Evolutionary conservation across 495 filamentous ascomycete species (phyloP), one percentile per base, ranked within the genome.

Genomic region (Neurospora africana): DNA sequence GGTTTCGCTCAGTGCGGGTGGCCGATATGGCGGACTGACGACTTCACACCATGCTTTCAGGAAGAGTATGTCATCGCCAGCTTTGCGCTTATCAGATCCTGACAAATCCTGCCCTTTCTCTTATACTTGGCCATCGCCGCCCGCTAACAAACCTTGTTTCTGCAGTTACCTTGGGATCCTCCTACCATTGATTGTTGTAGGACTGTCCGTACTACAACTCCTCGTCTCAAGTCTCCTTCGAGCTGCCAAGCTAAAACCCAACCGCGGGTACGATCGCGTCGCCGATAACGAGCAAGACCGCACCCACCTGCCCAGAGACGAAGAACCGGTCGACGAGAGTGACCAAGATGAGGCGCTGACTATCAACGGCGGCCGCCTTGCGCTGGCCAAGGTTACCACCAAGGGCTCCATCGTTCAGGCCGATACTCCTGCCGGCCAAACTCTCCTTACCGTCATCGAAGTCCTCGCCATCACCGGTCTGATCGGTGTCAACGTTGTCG

Each of bases 41-140:
- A 99, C 82, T 91, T 99, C 79, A 91, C 91, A 13, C 83, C 79
- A 69, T 98, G 96, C 82, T 94, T 99, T 78, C 90, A 93, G 78
- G 88, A 87, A 84, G 93, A 96, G 95, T 97, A 82, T 81, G 92
- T 83, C 71, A 27, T 37, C 68, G 27, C 65, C 70, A 23, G 43
- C 41, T 68, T 72, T 23, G n/a, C 47, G 68, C 33, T 65, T 27
- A 21, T 23, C 21, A 23, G n/a, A n/a, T n/a, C n/a, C n/a, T n/a
- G n/a, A 21, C 71, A n/a, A 40, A 39, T 27, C 27, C 43, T 38
- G n/a, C 43, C 53, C 71, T 37, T 71, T 70, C 21, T 67, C 69
- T 9, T 70, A 35, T 35, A n/a, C 73, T 40, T 39, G 36, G 23
- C 9, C 71, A 5, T 40, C 17, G 70, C 79, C 81, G 44, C 75